Evolutionary conservation across 2,329 filamentous ascomycete species (phyloP).

Genomic region (Phialocephala sp.): DNA sequence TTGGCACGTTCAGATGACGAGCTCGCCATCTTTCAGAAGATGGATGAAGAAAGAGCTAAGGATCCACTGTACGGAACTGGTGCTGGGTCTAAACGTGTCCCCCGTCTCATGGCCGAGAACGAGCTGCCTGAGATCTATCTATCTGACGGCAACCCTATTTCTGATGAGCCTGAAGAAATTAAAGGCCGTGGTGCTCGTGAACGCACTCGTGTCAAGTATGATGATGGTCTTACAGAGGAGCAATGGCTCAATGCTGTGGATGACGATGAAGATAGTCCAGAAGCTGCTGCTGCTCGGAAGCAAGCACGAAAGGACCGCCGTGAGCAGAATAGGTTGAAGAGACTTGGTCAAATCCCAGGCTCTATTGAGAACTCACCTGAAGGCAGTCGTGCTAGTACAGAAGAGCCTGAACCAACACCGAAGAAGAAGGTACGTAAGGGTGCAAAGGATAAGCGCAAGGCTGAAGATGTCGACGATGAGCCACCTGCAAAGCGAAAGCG

Average conservation of each 20-base stretch:
- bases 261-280: conserved; percentile 92
- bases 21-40: conserved; percentile 75
- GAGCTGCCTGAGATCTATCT: conserved; percentile 96
- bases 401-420: conserved; percentile 74
- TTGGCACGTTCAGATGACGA: conserved; percentile 89
- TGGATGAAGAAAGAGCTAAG: conserved; percentile 76
- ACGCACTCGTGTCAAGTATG: conserved; percentile 91
- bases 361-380: conserved; percentile 70
- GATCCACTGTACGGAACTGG: conserved; percentile 74
- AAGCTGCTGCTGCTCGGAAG: conserved; percentile 90
- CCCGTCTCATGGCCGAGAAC: conserved; percentile 83
- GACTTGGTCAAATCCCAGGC: conserved; percentile 43
- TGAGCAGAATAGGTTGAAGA: conserved; percentile 75
- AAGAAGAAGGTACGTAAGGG: conserved; percentile 79
- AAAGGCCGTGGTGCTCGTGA: conserved; percentile 92
- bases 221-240: conserved; percentile 96
- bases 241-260: conserved; percentile 99
- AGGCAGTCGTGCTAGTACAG: conserved; percentile 81
- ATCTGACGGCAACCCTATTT: conserved; percentile 79
- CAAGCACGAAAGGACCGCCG: conserved; percentile 83
- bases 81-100: conserved; percentile 64
- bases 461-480: conserved; percentile 69
- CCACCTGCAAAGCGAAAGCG: conserved; percentile 80
- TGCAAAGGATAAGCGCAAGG: conserved; percentile 45
- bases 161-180: conserved; percentile 79